phyloP scores from a whole-genome alignment of 306 rosid species.

The Hylodesmum podocarpum region DNA sequence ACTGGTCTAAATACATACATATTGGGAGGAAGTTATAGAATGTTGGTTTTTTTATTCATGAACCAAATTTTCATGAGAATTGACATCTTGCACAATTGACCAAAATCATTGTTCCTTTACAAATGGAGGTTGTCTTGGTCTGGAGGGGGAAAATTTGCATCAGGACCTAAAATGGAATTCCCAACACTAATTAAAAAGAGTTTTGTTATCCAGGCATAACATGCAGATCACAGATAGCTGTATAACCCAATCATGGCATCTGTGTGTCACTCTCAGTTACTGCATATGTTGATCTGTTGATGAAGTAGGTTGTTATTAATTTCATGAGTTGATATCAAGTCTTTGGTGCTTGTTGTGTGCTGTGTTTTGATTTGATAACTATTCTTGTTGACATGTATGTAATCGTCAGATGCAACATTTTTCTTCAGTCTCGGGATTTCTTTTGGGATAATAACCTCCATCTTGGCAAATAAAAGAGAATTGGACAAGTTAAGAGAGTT shows the following conservation, averaged over 20 bases:
- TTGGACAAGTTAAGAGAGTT: slow-evolving; percentile 52
- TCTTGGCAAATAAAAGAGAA: slow-evolving; percentile 56
- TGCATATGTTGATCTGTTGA: not conserved
- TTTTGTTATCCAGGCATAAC: not conserved
- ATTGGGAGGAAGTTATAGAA: not conserved
- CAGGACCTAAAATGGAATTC: slow-evolving; percentile 8
- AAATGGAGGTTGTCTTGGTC: not conserved
- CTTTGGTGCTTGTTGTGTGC: slow-evolving; percentile 1
- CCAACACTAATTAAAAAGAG: not conserved
- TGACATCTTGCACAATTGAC: not conserved
- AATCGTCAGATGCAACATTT: slow-evolving; percentile 49
- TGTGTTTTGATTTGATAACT: not conserved
- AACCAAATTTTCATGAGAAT: not conserved
- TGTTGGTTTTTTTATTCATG: not conserved
- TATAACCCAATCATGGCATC: slow-evolving; percentile 12
- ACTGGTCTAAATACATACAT: not conserved
- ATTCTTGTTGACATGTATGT: slow-evolving; percentile 27
- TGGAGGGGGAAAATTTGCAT: not conserved
- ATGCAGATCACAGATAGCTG: not conserved
- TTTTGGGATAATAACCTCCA: slow-evolving; percentile 62
- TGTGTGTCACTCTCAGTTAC: not conserved
- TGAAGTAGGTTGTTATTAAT: not conserved
- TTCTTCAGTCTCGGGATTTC: slow-evolving; percentile 72
- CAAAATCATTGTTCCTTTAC: not conserved
- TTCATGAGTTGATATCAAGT: slow-evolving; percentile 12